Evolutionary conservation across 305 asterid genomes (phyloP).

Genomic region (Vinca major): DNA sequence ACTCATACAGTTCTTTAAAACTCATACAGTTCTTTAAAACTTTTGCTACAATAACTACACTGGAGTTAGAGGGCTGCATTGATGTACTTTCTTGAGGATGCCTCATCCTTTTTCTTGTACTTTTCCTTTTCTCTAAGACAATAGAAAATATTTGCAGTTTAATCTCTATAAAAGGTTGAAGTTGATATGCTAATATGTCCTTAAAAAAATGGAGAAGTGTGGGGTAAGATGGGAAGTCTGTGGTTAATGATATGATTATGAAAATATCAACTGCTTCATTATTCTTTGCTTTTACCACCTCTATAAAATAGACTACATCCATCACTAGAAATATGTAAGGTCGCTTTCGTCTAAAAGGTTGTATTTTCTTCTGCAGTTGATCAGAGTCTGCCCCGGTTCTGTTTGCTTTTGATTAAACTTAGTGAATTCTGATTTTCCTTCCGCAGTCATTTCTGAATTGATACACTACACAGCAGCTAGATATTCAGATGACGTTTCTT

Average conservation of each 20-base stretch:
- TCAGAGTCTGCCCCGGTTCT: slow-evolving; percentile 19
- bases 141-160: neutral
- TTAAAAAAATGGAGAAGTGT: neutral
- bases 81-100: neutral
- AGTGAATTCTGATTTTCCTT: neutral
- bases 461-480: slow-evolving; percentile 81
- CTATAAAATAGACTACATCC: neutral
- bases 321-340: neutral
- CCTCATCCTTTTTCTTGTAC: neutral
- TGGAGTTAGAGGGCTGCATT: neutral
- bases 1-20: slow-evolving; percentile 14
- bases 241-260: neutral
- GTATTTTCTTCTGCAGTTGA: slow-evolving; percentile 10
- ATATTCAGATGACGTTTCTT: slow-evolving; percentile 53
- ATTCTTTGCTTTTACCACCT: neutral
- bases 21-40: slow-evolving; percentile 8
- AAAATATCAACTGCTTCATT: neutral
- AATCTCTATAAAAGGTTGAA: neutral
- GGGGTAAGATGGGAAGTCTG: neutral
- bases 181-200: neutral
- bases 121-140: neutral
- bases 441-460: slow-evolving; percentile 91
- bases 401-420: slow-evolving; percentile 14
- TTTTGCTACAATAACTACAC: neutral
- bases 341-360: neutral